These are phyloP conservation scores for Hirsutella thompsonii DNA, from an alignment of 2,329 filamentous ascomycete genomes.

Conservation along the genomic window DNA sequence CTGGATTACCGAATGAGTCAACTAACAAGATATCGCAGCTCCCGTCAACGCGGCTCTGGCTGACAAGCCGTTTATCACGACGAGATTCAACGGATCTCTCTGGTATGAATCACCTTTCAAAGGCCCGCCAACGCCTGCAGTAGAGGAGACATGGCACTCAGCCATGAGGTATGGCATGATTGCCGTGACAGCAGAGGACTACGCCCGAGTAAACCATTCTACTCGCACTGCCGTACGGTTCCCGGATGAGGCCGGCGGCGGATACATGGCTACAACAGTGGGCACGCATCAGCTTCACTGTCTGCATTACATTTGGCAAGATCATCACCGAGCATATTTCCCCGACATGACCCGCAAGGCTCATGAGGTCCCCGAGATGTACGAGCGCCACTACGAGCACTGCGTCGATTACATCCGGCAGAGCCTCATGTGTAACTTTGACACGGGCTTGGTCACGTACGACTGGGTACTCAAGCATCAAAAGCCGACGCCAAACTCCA, in stretches of 20 bases:
- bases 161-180: neutral
- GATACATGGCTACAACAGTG: conserved; percentile 2
- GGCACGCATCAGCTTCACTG: conserved; percentile 5
- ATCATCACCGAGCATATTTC: conserved; percentile 3
- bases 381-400: conserved; percentile 10
- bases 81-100: neutral
- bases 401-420: conserved; percentile 28
- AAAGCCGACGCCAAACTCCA: conserved; percentile 4
- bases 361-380: conserved; percentile 3
- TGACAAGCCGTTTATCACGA: neutral
- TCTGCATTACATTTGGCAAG: conserved; percentile 5
- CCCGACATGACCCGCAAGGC: neutral
- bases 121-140: neutral
- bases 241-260: conserved; percentile 2
- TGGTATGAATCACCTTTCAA: neutral
- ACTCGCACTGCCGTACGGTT: conserved; percentile 3
- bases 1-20: neutral
- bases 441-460: conserved; percentile 4
- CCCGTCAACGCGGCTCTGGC: neutral
- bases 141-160: neutral
- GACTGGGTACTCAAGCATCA: conserved; percentile 4
- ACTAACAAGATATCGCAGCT: neutral
- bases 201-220: conserved; percentile 1
- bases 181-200: conserved; percentile 2
- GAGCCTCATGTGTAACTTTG: conserved; percentile 21